Evolutionary conservation across 257 asterid genomes (phyloP).

Genomic region (Primulina tabacum): DNA sequence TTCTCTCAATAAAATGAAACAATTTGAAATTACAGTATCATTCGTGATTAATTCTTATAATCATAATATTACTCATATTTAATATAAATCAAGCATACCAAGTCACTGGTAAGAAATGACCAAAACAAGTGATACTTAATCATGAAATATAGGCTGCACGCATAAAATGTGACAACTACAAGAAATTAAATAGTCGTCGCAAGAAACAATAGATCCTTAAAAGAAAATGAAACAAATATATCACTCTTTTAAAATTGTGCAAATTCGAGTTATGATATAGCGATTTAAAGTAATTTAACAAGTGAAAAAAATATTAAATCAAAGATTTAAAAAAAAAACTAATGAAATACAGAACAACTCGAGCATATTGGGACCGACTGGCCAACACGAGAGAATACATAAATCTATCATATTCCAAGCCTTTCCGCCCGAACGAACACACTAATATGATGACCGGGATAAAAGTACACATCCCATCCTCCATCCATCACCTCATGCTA

Average conservation of each 20-base stretch:
- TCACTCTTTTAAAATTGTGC: constrained; percentile 22
- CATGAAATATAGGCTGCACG: background rate
- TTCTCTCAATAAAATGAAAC: too few species aligned
- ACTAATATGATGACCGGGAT: constrained; percentile 34
- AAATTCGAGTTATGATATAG: constrained; percentile 45
- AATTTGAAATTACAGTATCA: too few species aligned
- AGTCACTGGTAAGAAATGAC: too few species aligned
- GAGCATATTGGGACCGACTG: constrained; percentile 33
- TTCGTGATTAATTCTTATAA: too few species aligned
- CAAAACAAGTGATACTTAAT: background rate
- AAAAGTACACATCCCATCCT: constrained; percentile 35
- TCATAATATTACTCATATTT: too few species aligned
- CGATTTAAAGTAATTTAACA: constrained; percentile 44
- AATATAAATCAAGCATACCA: too few species aligned
- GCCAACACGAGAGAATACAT: constrained; percentile 37
- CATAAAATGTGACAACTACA: too few species aligned
- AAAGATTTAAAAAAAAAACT: constrained; percentile 25
- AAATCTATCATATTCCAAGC: constrained; percentile 32
- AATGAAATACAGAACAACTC: constrained; percentile 56
- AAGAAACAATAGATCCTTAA: background rate
- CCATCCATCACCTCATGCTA: constrained; percentile 25
- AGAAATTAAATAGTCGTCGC: background rate
- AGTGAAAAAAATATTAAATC: constrained; percentile 32
- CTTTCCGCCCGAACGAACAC: constrained; percentile 37
- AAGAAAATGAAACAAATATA: constrained; percentile 12